These are phyloP conservation scores for Yamadazyma songkhlaensis DNA, from an alignment of 1,139 yeast species.

Conservation along the genomic window DNA sequence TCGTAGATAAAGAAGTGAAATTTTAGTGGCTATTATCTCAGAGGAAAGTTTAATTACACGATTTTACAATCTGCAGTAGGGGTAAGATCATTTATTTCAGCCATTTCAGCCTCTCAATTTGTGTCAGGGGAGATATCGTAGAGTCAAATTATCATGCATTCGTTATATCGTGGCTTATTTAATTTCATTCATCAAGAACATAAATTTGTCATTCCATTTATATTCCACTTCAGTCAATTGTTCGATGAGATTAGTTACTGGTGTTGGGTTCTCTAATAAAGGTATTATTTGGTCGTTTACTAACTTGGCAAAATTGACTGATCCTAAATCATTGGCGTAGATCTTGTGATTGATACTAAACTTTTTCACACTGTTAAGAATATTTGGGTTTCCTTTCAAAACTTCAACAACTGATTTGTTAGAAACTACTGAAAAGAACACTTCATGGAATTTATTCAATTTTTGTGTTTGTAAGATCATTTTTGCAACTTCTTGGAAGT, in stretches of 20 bases:
- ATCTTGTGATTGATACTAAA: conserved; percentile 7
- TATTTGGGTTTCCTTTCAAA: conserved; percentile 2
- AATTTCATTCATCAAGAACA: conserved; percentile 4
- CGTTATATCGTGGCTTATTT: conserved; percentile 1
- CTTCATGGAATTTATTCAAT: conserved; percentile 6
- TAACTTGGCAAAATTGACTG: conserved; percentile 1
- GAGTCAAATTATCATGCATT: no score
- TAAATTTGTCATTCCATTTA: conserved; percentile 10
- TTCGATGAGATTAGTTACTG: background rate
- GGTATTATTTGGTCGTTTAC: conserved; percentile 2
- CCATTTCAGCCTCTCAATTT: no score
- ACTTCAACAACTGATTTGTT: conserved; percentile 1
- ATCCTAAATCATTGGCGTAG: conserved; percentile 5
- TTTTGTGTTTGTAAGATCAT: conserved; percentile 4
- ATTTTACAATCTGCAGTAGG: no score
- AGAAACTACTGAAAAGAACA: conserved; percentile 8
- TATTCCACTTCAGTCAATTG: conserved; percentile 5
- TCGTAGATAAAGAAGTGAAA: no score
- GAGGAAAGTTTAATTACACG: no score
- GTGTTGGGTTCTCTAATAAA: conserved; percentile 3
- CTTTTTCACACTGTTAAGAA: conserved; percentile 7
- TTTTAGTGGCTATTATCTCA: no score
- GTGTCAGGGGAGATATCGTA: no score
- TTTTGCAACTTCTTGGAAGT: conserved; percentile 7
- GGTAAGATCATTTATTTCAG: no score